Conservation (phyloP, 495 filamentous ascomycete species). For the Lepidopterella palustris region DNA sequence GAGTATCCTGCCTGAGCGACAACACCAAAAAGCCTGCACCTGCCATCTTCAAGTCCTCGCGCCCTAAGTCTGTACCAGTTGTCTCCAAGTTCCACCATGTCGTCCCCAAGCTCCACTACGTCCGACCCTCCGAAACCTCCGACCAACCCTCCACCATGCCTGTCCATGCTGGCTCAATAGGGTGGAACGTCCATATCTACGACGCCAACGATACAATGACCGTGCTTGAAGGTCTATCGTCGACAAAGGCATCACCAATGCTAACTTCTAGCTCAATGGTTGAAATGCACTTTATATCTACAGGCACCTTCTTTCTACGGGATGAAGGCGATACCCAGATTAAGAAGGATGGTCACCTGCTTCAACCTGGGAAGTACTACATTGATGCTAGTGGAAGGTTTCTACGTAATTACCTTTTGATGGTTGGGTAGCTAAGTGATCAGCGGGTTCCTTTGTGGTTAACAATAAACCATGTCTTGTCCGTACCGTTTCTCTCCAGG, state of each 20-base stretch:
- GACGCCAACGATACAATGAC: constrained; percentile 26
- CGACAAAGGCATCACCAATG: constrained; percentile 35
- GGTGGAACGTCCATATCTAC: constrained; percentile 35
- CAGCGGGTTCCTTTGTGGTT: constrained; percentile 1
- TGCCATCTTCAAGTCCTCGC: background rate
- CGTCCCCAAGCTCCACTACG: background rate
- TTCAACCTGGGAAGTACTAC: constrained; percentile 26
- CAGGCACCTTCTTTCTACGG: constrained; percentile 24
- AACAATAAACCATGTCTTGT: constrained; percentile 31
- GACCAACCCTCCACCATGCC: background rate
- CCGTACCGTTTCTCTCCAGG: constrained; percentile 26
- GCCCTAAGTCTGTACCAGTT: background rate
- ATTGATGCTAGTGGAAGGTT: constrained; percentile 30
- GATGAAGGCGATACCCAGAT: constrained; percentile 30
- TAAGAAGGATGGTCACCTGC: constrained; percentile 25
- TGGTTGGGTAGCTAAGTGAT: background rate
- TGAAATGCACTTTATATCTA: constrained; percentile 28
- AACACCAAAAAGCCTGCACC: background rate
- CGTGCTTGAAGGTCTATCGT: constrained; percentile 31
- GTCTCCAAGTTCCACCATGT: background rate
- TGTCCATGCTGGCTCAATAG: constrained; percentile 14
- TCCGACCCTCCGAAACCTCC: background rate
- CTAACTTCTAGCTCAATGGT: constrained; percentile 37
- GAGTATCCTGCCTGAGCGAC: too few relatives aligned
- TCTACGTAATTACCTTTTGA: background rate